Conservation (phyloP, 176 grass and related monocot species). For the Poa pratensis region DNA sequence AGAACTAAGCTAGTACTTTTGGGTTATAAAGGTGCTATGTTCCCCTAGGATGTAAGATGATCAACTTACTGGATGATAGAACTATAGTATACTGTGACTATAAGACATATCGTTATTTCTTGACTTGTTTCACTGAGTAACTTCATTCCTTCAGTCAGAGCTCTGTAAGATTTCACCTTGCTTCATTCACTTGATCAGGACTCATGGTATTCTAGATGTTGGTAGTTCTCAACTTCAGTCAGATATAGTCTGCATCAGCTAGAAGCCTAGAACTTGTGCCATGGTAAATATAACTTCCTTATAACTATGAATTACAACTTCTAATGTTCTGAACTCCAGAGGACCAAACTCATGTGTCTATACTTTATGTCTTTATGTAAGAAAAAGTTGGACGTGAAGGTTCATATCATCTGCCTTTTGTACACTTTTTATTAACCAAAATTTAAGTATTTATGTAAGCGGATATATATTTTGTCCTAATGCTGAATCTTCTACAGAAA, state of each 20-base stretch:
- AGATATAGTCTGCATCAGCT: background rate
- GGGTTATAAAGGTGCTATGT: background rate
- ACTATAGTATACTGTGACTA: background rate
- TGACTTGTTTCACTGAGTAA: background rate
- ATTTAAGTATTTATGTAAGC: background rate
- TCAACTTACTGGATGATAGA: background rate
- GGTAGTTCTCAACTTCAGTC: background rate
- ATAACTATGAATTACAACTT: background rate
- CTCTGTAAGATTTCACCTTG: background rate
- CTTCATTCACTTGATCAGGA: background rate
- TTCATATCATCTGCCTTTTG: constrained; percentile 6
- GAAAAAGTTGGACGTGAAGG: background rate
- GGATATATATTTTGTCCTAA: constrained; percentile 18
- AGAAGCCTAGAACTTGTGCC: background rate
- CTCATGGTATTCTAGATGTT: background rate
- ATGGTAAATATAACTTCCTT: background rate
- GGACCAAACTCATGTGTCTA: background rate
- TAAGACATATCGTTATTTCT: background rate
- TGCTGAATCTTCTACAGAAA: constrained; percentile 52
- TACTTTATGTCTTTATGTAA: constrained; percentile 4
- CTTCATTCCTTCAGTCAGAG: background rate
- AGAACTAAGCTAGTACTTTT: constrained; percentile 11
- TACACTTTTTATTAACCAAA: background rate
- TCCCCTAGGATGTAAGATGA: constrained; percentile 12
- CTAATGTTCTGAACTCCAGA: background rate